Evolutionary conservation across 441 rosid species (phyloP).

Genomic region (Aleurites moluccanus): DNA sequence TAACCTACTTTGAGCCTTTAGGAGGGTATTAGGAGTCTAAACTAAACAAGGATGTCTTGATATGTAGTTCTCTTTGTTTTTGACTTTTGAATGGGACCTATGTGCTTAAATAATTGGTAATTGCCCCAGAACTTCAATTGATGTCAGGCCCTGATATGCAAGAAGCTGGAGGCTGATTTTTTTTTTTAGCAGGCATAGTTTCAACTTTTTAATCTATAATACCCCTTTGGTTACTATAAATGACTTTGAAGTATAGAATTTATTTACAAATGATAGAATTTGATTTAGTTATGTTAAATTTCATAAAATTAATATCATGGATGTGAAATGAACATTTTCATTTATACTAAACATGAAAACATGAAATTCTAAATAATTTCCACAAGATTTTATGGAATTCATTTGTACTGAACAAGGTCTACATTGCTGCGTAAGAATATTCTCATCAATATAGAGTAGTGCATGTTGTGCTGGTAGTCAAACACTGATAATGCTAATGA

Average conservation of each 20-base stretch:
- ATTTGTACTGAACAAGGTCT: too few relatives aligned
- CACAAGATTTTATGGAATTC: too few relatives aligned
- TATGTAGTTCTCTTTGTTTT: background rate
- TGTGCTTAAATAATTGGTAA: background rate
- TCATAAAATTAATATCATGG: too few relatives aligned
- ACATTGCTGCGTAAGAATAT: background rate
- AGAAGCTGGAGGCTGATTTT: conserved; percentile 6
- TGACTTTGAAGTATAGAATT: too few relatives aligned
- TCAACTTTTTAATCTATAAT: background rate
- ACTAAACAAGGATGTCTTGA: background rate
- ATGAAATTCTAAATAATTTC: too few relatives aligned
- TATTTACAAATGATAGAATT: too few relatives aligned
- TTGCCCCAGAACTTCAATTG: background rate
- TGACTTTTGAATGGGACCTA: background rate
- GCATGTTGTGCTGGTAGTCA: background rate
- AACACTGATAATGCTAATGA: conserved; percentile 1
- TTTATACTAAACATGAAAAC: too few relatives aligned
- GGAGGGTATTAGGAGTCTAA: background rate
- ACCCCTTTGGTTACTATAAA: too few relatives aligned
- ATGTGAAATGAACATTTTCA: too few relatives aligned
- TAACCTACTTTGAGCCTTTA: background rate
- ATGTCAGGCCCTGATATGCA: background rate
- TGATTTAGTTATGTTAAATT: too few relatives aligned
- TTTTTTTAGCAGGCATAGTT: background rate
- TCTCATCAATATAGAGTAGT: background rate